Base-by-base conservation (phyloP, 169 alveolate genomes). In the Eimeria brunetti region DNA sequence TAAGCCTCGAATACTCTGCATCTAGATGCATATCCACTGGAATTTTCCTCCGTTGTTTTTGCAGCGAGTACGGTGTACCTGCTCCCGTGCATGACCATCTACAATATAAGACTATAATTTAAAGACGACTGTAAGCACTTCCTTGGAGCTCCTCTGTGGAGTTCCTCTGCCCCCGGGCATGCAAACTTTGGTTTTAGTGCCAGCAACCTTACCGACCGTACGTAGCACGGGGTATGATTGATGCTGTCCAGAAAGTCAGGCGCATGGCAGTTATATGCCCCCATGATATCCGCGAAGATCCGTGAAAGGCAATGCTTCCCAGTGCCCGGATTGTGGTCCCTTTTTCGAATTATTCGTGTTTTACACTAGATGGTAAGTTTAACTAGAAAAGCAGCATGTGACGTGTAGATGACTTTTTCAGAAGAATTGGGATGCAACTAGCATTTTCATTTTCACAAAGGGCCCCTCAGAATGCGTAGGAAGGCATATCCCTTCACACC, bases 171-270 rank as follows among this genome's bases (percentile, higher is more conserved):
- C 1, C 16, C 14, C 18, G 6, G 27, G 9, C 51, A 22, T 30
- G 80, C 51, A 69, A 8, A 69, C 36, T 22, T 30, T 69, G n/a
- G 80, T 36, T 69, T 46, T 69, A 30, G 76, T 4, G 41, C 38
- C 22, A n/a, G 1, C 36, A 0, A 14, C 46, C 46, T 0, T 36
- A 69, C 27, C 36, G 5, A 36, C 46, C 46, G 1, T 36, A 69
- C 24, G 24, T 36, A 51, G 51, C 51, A 69, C 49, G 83, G 20
- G 83, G 33, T 38, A 12, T 33, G 83, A 73, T 38, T 73, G 46
- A 38, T 73, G 18, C 6, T 78, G 27, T 18, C 41, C 88, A 78
- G 88, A 78, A 78, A 46, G 88, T 78, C 69, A 49, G 88, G 64
- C 67, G 49, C 46, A 41, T 78, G 49, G 41, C 46, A 16, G n/a